Evolutionary conservation across 1,284 basidiomycete species (phyloP), one percentile per base, ranked within the genome.

Genomic region (Ganoderma resinaceum): DNA sequence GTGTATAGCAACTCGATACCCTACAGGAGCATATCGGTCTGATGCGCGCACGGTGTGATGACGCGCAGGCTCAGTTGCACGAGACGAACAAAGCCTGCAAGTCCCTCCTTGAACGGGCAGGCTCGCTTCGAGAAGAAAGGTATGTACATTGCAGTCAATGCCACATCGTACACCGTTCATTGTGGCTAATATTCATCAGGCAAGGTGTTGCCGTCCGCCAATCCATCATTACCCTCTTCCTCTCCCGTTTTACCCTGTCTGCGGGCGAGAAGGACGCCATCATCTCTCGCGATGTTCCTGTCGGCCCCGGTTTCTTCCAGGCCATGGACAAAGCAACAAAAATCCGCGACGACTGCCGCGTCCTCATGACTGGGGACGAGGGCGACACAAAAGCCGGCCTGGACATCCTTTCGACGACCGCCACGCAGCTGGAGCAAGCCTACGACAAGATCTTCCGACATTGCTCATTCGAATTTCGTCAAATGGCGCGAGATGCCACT

Each of bases 371-470:
- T n/a, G 62, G 55, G 11, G 66, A 63, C 23, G 65, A 73, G 63
- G 64, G 69, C n/a, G 69, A 67, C 35, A 69, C 61, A 55, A 60
- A 66, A 66, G 46, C 75, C 35, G 96, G 95, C 2, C 81, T 94
- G 63, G 96, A 98, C 76, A 96, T 99, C 67, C 95, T 99, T 89
- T 82, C 91, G 0, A 83, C 89, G 12, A 97, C 95, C 0, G 90
- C 92, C 0, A 84, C 89, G 12, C 88, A 95, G 70, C 89, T 99
- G 60, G 96, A 99, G 76, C 90, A 92, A 69, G 96, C 91, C 1
- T 97, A 95, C 79, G 90, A 94, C 67, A 98, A 98, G 82, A 87
- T 98, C 26, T 87, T 93, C 68, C 90, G 95, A 61, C 98, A 94
- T 90, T 89, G 91, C 79, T 88, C 91, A 3, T 92, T 93, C 77